Base-by-base conservation (phyloP, 306 rosid genomes). In the Carpinus fangiana region DNA sequence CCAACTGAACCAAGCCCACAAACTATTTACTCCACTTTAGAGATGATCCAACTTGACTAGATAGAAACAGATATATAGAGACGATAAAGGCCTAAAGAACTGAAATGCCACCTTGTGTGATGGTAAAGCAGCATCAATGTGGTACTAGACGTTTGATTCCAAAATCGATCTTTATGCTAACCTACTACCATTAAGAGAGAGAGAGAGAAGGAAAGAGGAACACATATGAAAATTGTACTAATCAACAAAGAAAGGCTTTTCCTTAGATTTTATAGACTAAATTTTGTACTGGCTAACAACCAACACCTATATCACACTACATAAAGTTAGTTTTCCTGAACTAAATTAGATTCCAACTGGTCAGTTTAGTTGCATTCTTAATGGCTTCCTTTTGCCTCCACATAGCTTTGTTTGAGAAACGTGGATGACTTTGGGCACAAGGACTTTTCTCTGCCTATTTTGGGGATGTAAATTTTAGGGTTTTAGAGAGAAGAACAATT, bases 391-490 rank as follows among this genome's bases (percentile, higher is more conserved):
- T 67, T 67, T 65, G 36, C 47, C 47, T 65, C 5, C 48, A 16
- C 47, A 64, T 65, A 12, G 23, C 50, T 67, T 26, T 38, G 4
- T 41, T 18, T 80, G 78, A 78, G 68, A 71, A 36, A 75, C 70
- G 23, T 26, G 5, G 34, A 26, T 12, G 4, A 2, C 66, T 5
- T 53, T 53, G 59, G 57, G 57, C 2, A 14, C 36, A 60, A 60
- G 38, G 66, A 60, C 5, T 26, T 23, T 60, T 60, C 38, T 12
- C 66, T 12, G 2, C 38, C 23, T 60, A 60, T 60, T 60, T 5
- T 50, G 54, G 54, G 18, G 16, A 50, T 50, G 16, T 41, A 41
- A 8, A 41, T 41, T 41, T 41, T 41, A 41, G 45, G 45, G 45
- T 41, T 41, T 41, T 41, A 41, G 45, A 41, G 45, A 41, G 7